Percentiles rank a stretch among this genome's conserved stretches.
phyloP scores from a whole-genome alignment of 2,329 filamentous ascomycete genomes.

The Chlorencoelia australis region DNA sequence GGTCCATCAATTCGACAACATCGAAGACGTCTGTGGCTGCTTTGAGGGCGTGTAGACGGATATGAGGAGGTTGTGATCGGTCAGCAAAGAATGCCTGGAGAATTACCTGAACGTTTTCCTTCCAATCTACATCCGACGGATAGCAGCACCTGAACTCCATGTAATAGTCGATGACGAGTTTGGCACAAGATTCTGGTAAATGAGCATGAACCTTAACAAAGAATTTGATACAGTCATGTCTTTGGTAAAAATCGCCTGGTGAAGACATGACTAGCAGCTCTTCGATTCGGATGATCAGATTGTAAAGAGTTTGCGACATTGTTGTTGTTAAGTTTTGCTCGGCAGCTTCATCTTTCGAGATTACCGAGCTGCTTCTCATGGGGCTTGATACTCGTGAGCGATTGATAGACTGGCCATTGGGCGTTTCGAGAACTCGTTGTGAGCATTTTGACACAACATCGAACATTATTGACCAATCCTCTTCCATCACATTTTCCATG shows the following conservation, averaged over 20 bases:
- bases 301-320: conserved; percentile 22
- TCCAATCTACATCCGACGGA: conserved; percentile 60
- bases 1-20: conserved; percentile 39
- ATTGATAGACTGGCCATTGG: conserved; percentile 19
- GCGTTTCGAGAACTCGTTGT: conserved; percentile 19
- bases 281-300: conserved; percentile 25
- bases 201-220: conserved; percentile 51
- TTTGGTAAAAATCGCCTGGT: conserved; percentile 47
- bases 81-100: conserved; percentile 55
- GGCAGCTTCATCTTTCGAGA: conserved; percentile 14
- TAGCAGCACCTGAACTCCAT: conserved; percentile 60
- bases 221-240: conserved; percentile 56
- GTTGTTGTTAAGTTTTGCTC: conserved; percentile 17
- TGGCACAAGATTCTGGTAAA: conserved; percentile 54
- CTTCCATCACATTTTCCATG: conserved; percentile 48
- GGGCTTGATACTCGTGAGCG: conserved; percentile 15
- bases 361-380: neutral
- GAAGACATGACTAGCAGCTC: conserved; percentile 30
- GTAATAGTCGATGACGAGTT: conserved; percentile 56
- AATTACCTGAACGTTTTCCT: conserved; percentile 50
- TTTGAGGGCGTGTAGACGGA: conserved; percentile 52
- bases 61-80: conserved; percentile 46
- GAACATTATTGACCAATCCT: conserved; percentile 55
- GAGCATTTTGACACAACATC: conserved; percentile 48
- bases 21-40: conserved; percentile 42